Evolutionary conservation across 2,329 filamentous ascomycete genomes (phyloP), one percentile per base, ranked within the genome.

Genomic region (Lomentospora prolificans): DNA sequence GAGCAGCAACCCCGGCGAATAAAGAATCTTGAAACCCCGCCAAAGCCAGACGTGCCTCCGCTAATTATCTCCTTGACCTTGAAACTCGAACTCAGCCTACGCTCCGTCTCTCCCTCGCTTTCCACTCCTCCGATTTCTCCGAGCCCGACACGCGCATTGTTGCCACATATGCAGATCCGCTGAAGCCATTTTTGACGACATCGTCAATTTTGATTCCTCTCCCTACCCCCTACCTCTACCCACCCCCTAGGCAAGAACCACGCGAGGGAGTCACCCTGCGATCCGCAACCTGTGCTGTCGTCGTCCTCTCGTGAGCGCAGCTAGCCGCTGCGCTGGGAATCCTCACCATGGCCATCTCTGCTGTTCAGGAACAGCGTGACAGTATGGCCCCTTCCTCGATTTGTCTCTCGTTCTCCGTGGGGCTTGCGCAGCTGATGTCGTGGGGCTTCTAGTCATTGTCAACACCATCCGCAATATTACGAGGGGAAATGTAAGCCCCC

Each of bases 281-380:
- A 17, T 14, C 36, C n/a, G 12, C 9, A 41, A 17, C 36, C 36
- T 17, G 36, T 41, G 36, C 14, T 41, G 36, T 41, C 36, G 36
- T 17, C 36, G 3, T 22, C 44, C n/a, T 22, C 44, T 27, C 19
- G 44, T 24, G 25, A 51, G 48, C 25, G 48, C 48, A 28, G 27
- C 51, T 24, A 9, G 17, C 31, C 5, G 31, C 58, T 22, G 12
- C 44, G 56, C 55, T 57, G 51, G 51, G 58, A 60, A 59, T 60
- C 68, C 69, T 71, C 76, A 84, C 70, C 65, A 96, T 96, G 90
- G 86, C 83, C 65, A 77, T 87, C 71, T 95, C 90, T 61, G 82
- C 91, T 65, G 86, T 96, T 66, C 84, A 90, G 67, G 84, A 90
- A 66, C 90, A 95, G 77, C 86, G 85, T 55, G 66, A 73, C 64